Base-by-base conservation (phyloP, 2,329 filamentous ascomycete species). In the Ascochyta clinopodiicola region DNA sequence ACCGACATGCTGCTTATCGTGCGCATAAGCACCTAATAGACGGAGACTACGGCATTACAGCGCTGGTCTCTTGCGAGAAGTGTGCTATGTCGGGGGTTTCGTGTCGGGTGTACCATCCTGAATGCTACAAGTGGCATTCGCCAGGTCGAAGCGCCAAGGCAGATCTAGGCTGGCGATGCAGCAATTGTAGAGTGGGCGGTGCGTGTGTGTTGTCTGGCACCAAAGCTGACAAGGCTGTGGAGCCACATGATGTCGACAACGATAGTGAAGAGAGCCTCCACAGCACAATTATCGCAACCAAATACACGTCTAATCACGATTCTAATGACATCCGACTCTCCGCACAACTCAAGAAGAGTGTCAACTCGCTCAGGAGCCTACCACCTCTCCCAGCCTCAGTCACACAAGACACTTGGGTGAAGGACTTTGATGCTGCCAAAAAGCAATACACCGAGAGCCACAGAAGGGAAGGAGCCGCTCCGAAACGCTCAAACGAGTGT, bases 61-160 rank as follows among this genome's bases (percentile, higher is more conserved):
- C 24, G 12, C 27, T 19, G 2, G n/a, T 13, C 10, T 19, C 25
- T 2, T 51, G 40, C 22, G 24, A 10, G 9, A n/a, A 10, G n/a
- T 53, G 43, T 22, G 25, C 25, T 1, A 40, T 24, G 5, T n/a
- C 12, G 6, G 36, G 37, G 2, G 3, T 3, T 17, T 10, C 17
- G n/a, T 55, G 44, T 44, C 51, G 51, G 12, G 39, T 49, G 1
- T 44, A 49, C 31, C 39, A 55, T 35, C 31, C 38, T 17, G 39
- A 44, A 10, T 55, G 38, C 44, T 55, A 27, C 9, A 22, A 38
- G 12, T 49, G 51, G 44, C 17, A 9, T n/a, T 19, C 7, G 10
- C 27, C 2, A 44, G 24, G 24, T 22, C 3, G 19, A 25, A 6
- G n/a, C 3, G 15, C 19, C 13, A 19, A 19, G 10, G 2, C 6